A percentile compares a stretch with the other conserved stretches of the same genome.
phyloP scores from a whole-genome alignment of 169 alveolate species.

The Cryptosporidium xiaoi region DNA sequence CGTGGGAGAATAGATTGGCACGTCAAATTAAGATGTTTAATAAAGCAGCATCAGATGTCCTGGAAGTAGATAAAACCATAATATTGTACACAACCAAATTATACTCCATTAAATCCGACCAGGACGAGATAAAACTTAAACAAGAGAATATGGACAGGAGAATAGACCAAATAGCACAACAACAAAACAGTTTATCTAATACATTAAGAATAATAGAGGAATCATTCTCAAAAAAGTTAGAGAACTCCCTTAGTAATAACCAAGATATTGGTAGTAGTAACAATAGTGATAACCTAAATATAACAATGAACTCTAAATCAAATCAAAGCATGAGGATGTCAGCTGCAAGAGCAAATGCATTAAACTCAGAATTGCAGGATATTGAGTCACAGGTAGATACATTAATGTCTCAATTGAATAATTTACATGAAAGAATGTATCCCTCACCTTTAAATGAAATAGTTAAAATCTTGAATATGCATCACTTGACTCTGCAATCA shows the following conservation, averaged over 20 bases:
- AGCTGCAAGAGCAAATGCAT: slow-evolving; percentile 73
- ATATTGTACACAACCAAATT: slow-evolving; percentile 51
- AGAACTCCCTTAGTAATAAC: background rate
- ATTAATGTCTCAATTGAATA: slow-evolving; percentile 56
- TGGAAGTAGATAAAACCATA: slow-evolving; percentile 65
- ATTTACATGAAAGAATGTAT: slow-evolving; percentile 62
- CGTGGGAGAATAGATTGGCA: slow-evolving; percentile 65
- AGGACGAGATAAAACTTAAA: slow-evolving; percentile 48
- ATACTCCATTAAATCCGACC: slow-evolving; percentile 52
- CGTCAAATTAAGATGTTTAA: slow-evolving; percentile 53
- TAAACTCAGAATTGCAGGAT: slow-evolving; percentile 59
- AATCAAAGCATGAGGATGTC: slow-evolving; percentile 63
- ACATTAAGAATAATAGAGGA: slow-evolving; percentile 57
- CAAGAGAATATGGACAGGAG: slow-evolving; percentile 71
- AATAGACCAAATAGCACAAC: slow-evolving; percentile 72
- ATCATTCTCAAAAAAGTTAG: slow-evolving; percentile 57
- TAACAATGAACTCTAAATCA: background rate
- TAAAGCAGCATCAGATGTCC: slow-evolving; percentile 62
- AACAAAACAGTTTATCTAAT: slow-evolving; percentile 62
- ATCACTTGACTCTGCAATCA: slow-evolving; percentile 52
- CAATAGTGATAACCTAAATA: background rate
- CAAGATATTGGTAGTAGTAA: background rate
- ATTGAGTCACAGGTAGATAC: slow-evolving; percentile 67
- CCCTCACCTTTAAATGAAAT: slow-evolving; percentile 59
- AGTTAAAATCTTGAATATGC: slow-evolving; percentile 62